Evolutionary conservation across 331 rosid genomes (phyloP).

Genomic region (Rosa hybrid): DNA sequence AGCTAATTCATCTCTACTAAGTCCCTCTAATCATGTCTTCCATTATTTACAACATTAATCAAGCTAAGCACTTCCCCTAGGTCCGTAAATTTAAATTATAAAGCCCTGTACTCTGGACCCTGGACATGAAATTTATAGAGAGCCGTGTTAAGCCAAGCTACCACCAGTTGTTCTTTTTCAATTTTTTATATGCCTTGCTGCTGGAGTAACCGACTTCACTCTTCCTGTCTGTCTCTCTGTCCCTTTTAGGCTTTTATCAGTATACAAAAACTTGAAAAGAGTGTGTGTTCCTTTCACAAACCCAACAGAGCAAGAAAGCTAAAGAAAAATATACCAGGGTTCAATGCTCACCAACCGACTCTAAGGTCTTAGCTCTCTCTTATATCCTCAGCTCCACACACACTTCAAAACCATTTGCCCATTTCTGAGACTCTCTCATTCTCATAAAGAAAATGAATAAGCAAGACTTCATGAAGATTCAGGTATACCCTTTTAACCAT

Average conservation of each 20-base stretch:
- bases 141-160: conserved; percentile 15
- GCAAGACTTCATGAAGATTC: conserved; percentile 72
- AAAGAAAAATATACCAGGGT: conserved; percentile 23
- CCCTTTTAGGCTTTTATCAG: neutral
- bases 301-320: conserved; percentile 1
- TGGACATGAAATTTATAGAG: neutral
- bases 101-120: neutral
- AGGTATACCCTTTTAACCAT: conserved; percentile 41
- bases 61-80: neutral
- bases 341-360: conserved; percentile 40
- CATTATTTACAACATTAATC: neutral
- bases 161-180: conserved; percentile 21
- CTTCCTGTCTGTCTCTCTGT: neutral
- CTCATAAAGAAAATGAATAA: conserved; percentile 55
- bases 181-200: conserved; percentile 37
- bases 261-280: conserved; percentile 12
- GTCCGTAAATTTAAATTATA: neutral
- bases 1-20: neutral
- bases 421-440: neutral
- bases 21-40: neutral
- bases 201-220: conserved; percentile 24
- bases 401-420: neutral
- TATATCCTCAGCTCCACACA: conserved; percentile 25
- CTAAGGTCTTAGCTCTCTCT: conserved; percentile 18
- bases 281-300: neutral